These are phyloP conservation scores for Handroanthus guayacan DNA, from an alignment of 257 asterid species.

Conservation along the genomic window DNA sequence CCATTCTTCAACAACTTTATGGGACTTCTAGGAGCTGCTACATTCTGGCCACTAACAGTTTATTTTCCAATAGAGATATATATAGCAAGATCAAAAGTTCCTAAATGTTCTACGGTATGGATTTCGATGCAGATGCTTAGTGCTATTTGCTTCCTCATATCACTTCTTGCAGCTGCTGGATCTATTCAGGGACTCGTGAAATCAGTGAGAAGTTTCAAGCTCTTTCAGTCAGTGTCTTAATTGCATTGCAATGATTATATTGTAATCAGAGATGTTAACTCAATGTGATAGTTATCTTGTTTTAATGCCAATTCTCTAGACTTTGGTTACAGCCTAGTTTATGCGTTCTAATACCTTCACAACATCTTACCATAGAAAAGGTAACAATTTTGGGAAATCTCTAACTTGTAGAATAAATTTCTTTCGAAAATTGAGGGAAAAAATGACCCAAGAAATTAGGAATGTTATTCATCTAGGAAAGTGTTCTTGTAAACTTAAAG, in stretches of 20 bases:
- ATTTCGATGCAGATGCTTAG: slow-evolving; percentile 52
- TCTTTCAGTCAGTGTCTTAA: slow-evolving; percentile 56
- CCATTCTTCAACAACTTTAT: slow-evolving; percentile 79
- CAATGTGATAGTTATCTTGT: neutral
- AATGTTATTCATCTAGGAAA: too few relatives aligned
- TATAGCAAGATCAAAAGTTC: slow-evolving; percentile 44
- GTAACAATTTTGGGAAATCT: too few relatives aligned
- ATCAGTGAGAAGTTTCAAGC: slow-evolving; percentile 40
- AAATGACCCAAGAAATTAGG: too few relatives aligned
- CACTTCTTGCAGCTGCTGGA: slow-evolving; percentile 72
- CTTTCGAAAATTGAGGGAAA: too few relatives aligned
- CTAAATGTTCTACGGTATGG: slow-evolving; percentile 50
- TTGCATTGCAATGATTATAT: neutral
- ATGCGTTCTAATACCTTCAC: too few relatives aligned
- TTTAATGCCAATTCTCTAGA: neutral
- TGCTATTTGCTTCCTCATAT: slow-evolving; percentile 50
- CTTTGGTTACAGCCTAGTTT: too few relatives aligned
- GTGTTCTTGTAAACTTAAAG: too few relatives aligned
- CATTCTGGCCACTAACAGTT: slow-evolving; percentile 75
- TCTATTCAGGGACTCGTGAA: slow-evolving; percentile 60
- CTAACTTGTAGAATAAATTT: too few relatives aligned
- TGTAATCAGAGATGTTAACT: neutral
- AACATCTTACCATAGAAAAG: too few relatives aligned
- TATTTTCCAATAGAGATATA: slow-evolving; percentile 75
- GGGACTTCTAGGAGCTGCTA: slow-evolving; percentile 67